Conservation (phyloP, 139 green algal genomes). For the Zygnema circumcarinatum region DNA sequence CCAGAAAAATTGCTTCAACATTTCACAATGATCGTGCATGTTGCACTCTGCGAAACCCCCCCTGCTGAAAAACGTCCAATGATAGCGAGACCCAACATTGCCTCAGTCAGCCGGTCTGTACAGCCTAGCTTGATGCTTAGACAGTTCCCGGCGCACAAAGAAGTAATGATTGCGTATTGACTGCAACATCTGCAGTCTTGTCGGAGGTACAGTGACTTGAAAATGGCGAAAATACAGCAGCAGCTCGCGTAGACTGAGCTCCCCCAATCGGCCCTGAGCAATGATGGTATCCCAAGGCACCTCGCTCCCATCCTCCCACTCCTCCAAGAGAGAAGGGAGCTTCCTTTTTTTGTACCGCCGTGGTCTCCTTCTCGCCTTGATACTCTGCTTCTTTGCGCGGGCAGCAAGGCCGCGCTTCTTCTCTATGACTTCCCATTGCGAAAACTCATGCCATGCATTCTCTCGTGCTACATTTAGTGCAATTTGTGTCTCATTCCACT, state of each 20-base stretch:
- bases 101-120: conserved; percentile 24
- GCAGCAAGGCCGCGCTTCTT: not conserved
- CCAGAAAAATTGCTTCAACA: too few species aligned
- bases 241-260: conserved; percentile 26
- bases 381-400: not conserved
- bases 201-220: conserved; percentile 36
- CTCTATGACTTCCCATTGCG: conserved; percentile 15
- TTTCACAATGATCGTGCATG: too few species aligned
- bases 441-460: conserved; percentile 30
- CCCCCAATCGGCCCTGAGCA: not conserved
- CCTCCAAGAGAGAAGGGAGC: not conserved
- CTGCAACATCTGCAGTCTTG: conserved; percentile 29
- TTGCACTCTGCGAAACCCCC: too few species aligned
- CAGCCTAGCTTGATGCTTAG: conserved; percentile 17
- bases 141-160: conserved; percentile 15
- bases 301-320: conserved; percentile 12
- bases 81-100: too few species aligned
- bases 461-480: conserved; percentile 10
- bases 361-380: not conserved
- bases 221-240: conserved; percentile 41
- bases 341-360: not conserved
- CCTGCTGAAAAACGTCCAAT: too few species aligned
- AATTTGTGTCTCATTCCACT: conserved; percentile 26
- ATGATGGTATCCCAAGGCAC: conserved; percentile 31
- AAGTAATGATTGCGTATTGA: conserved; percentile 39